These are phyloP conservation scores for Kwoniella sp. DNA, from an alignment of 768 basidiomycete genomes.

Conservation along the genomic window DNA sequence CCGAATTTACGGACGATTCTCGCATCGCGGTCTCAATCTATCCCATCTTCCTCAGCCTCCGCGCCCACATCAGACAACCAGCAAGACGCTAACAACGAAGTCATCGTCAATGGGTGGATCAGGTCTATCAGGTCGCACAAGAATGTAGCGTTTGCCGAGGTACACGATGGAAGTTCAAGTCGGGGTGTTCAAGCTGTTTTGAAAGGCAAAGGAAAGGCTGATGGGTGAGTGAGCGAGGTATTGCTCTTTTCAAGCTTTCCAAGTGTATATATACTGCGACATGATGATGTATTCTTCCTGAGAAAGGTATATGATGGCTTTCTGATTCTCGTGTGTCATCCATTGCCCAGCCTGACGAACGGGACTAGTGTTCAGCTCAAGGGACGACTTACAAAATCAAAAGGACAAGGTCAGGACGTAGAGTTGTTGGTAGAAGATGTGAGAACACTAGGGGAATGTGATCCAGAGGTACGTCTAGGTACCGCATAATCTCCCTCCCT, in stretches of 20 bases:
- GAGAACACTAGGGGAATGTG: slow-evolving; percentile 63
- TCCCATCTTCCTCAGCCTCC: not conserved
- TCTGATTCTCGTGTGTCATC: too few relatives aligned
- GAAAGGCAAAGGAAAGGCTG: slow-evolving; percentile 57
- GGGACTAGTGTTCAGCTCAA: slow-evolving; percentile 63
- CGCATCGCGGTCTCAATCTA: not conserved
- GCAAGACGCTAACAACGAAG: slow-evolving; percentile 4
- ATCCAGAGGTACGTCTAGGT: slow-evolving; percentile 61
- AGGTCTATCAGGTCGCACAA: slow-evolving; percentile 84
- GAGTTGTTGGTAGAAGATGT: slow-evolving; percentile 63
- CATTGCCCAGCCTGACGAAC: slow-evolving; percentile 58
- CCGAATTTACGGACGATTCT: slow-evolving; percentile 16
- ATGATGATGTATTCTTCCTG: too few relatives aligned
- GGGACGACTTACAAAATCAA: slow-evolving; percentile 61
- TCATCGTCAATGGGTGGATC: slow-evolving; percentile 77
- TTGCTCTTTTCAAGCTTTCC: too few relatives aligned
- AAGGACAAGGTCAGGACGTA: slow-evolving; percentile 61
- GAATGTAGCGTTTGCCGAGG: slow-evolving; percentile 73
- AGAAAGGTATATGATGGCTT: too few relatives aligned
- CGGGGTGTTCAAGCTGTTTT: slow-evolving; percentile 79
- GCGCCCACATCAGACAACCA: not conserved
- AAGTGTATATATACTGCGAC: too few relatives aligned
- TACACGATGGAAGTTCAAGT: slow-evolving; percentile 76
- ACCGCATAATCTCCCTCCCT: slow-evolving; percentile 8
- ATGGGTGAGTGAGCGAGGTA: slow-evolving; percentile 51